Conservation (phyloP, 2,329 filamentous ascomycete species). For the Neonectria coccinea region DNA sequence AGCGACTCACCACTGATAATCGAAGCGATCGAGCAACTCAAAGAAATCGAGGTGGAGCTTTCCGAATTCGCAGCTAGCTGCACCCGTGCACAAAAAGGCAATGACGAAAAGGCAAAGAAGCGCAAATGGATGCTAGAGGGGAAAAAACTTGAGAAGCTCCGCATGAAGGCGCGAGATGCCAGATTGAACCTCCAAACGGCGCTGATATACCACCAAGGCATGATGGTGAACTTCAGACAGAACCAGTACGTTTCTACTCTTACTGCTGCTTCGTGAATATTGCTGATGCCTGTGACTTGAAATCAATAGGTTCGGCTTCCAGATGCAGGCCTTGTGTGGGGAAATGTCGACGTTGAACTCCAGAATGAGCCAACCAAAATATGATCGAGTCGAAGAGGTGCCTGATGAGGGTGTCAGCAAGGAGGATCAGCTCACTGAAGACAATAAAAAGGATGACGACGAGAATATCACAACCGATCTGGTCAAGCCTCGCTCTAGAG, state of each 20-base stretch:
- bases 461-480: too few species aligned
- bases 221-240: not conserved
- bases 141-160: constrained; percentile 9
- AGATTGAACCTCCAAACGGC: constrained; percentile 11
- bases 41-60: constrained; percentile 6
- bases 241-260: too few species aligned
- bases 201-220: not conserved
- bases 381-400: not conserved
- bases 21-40: not conserved
- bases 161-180: constrained; percentile 7
- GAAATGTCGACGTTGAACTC: not conserved
- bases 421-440: too few species aligned
- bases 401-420: too few species aligned
- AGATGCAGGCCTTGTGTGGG: too few species aligned
- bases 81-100: not conserved
- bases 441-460: too few species aligned
- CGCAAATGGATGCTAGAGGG: constrained; percentile 9
- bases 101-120: constrained; percentile 6
- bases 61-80: not conserved
- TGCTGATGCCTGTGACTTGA: too few species aligned
- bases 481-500: not conserved
- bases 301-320: too few species aligned
- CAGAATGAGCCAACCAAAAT: not conserved
- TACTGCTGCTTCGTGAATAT: too few species aligned
- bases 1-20: not conserved